phyloP scores from a whole-genome alignment of 75 land plant genomes.

The Ceratopteris richardii region DNA sequence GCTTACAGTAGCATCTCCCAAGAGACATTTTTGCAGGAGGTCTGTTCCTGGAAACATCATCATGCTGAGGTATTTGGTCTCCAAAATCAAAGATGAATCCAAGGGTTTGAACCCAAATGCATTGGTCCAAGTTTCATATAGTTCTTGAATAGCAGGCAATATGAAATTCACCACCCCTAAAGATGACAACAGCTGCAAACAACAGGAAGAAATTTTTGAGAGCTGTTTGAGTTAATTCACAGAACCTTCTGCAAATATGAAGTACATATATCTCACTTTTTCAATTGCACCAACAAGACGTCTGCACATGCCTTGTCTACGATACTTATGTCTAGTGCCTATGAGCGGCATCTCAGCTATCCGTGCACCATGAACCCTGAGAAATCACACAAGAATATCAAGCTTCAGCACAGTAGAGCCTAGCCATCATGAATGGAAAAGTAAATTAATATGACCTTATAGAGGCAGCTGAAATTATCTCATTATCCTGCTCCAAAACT shows the following conservation, averaged over 20 bases:
- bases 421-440: too few relatives aligned
- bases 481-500: constrained; percentile 59
- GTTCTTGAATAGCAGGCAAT: constrained; percentile 77
- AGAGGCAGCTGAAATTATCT: constrained; percentile 56
- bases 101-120: constrained; percentile 60
- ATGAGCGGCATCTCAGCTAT: constrained; percentile 84
- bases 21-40: constrained; percentile 52
- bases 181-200: constrained; percentile 42
- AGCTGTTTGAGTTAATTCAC: too few relatives aligned
- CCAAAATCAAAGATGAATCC: constrained; percentile 30
- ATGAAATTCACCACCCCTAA: constrained; percentile 53
- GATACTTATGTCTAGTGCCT: constrained; percentile 67
- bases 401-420: too few relatives aligned
- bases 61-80: constrained; percentile 53
- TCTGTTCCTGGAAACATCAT: constrained; percentile 70
- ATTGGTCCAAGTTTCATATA: constrained; percentile 58
- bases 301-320: constrained; percentile 81
- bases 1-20: neutral
- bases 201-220: too few relatives aligned
- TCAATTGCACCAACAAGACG: constrained; percentile 63
- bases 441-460: constrained; percentile 36
- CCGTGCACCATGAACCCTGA: constrained; percentile 59
- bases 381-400: too few relatives aligned
- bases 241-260: too few relatives aligned
- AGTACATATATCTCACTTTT: constrained; percentile 32